Percentiles rank a stretch among this genome's conserved stretches.
These are phyloP conservation scores for Tolypocladium tundrense DNA, from an alignment of 2,329 filamentous ascomycete genomes.

Conservation along the genomic window DNA sequence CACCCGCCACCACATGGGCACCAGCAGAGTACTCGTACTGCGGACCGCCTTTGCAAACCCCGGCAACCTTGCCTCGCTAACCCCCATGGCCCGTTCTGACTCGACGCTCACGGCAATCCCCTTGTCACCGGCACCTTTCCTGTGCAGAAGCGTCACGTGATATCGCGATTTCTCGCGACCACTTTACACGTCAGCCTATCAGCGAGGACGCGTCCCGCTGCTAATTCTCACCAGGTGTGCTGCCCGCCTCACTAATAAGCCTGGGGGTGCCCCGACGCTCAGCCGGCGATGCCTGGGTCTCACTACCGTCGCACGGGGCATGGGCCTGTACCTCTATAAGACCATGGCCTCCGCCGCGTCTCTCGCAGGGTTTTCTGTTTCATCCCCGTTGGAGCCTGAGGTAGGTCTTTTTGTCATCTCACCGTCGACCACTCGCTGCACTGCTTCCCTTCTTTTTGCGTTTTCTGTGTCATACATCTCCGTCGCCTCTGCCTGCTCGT, in stretches of 20 bases:
- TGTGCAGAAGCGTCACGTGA: slow-evolving; percentile 2
- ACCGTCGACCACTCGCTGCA: not conserved
- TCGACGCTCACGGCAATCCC: not conserved
- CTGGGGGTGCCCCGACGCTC: not conserved
- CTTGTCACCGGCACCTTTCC: not conserved
- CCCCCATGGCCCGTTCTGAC: not conserved
- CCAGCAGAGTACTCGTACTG: not conserved
- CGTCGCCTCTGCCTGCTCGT: not conserved
- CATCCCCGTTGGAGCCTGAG: not conserved
- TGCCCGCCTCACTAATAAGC: not conserved
- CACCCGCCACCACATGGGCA: not conserved
- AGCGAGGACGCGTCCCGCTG: slow-evolving; percentile 6
- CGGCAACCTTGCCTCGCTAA: not conserved
- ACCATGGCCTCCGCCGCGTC: slow-evolving; percentile 7
- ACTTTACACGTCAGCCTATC: slow-evolving; percentile 1
- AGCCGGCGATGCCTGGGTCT: not conserved
- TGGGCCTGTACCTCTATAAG: slow-evolving; percentile 9
- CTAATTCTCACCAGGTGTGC: slow-evolving; percentile 1
- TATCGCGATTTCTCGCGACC: not conserved
- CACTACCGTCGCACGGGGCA: not conserved
- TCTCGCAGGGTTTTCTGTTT: slow-evolving; percentile 7
- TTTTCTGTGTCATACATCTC: not conserved
- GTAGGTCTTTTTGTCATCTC: not conserved
- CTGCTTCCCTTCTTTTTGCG: not conserved
- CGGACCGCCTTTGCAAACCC: not conserved